These are phyloP conservation scores for Borovskyia barvae DNA, from an alignment of 208 protist genomes.

Conservation along the genomic window DNA sequence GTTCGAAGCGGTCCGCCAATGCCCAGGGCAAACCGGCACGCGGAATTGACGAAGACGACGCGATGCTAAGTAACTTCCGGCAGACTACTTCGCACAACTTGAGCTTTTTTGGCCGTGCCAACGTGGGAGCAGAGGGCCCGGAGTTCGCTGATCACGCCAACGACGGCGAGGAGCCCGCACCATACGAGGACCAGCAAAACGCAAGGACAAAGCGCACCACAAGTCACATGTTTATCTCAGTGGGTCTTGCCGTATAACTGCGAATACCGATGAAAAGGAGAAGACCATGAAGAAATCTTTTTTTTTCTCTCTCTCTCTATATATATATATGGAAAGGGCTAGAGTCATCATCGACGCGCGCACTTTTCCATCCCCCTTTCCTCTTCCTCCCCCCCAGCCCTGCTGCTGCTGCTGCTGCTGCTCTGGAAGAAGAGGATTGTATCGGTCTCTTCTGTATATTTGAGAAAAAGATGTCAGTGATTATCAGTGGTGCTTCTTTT, in stretches of 20 bases:
- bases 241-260: conserved; percentile 24
- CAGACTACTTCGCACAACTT: conserved; percentile 34
- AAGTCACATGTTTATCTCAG: conserved; percentile 25
- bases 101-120: conserved; percentile 50
- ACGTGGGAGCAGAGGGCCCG: conserved; percentile 40
- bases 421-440: too few relatives aligned
- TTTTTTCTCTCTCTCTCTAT: not conserved
- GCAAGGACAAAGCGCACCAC: conserved; percentile 25
- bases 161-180: conserved; percentile 42
- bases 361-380: too few relatives aligned
- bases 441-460: not conserved
- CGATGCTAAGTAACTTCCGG: conserved; percentile 13
- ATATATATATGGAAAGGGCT: too few relatives aligned
- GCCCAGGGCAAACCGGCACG: too few relatives aligned
- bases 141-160: conserved; percentile 53
- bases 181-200: conserved; percentile 39
- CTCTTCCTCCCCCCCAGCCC: too few relatives aligned
- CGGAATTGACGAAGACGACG: conserved; percentile 14
- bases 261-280: conserved; percentile 9
- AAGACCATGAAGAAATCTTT: not conserved
- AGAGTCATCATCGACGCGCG: too few relatives aligned
- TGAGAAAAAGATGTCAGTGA: not conserved
- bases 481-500: not conserved
- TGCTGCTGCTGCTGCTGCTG: too few relatives aligned
- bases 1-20: conserved; percentile 1